Base-by-base conservation (phyloP, 1,139 yeast genomes). In the Nakaseomyces nivariensis region DNA sequence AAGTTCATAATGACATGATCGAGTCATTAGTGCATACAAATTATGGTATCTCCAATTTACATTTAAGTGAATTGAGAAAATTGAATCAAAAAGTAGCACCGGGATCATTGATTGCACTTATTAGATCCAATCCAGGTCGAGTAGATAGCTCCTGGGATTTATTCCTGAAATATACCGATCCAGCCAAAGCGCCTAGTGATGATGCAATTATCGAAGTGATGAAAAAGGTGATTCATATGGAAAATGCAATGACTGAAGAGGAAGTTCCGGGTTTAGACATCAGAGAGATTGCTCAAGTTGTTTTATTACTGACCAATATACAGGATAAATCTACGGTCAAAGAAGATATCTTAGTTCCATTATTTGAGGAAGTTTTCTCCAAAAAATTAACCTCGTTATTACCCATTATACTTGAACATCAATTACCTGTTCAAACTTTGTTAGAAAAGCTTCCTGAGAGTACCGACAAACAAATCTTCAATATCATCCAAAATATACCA, bases 51-150 rank as follows among this genome's bases (percentile, higher is more conserved):
- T 63, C 64, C n/a, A 55, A 64, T 13, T 51, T 60, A 3, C 61
- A 60, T 49, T 52, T 58, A 2, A 52, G 54, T 37, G 54, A 54
- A 31, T 49, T 63, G 32, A 38, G 50, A 9, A 54, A 56, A 17
- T 24, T 46, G 24, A 34, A 31, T 1, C 49, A 52, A 22, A 43
- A 51, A 8, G 34, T 61, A 11, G 53, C 58, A 11, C 34, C 47
- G 26, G 48, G 52, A 4, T 54, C 66, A 7, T 40, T 62, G 6
- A 46, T 54, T 4, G 58, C 59, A 45, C 51, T 64, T 26, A 50
- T 64, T 5, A 52, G 52, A 33, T 46, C 58, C 37, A 65, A 65
- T 48, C 68, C 68, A 25, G 67, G 67, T 1, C 58, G 68, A 48
- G 63, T 59, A 22, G 49, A 49, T 36, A 60, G 58, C 44, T 61